Evolutionary conservation across 1,284 basidiomycete species (phyloP), one percentile per base, ranked within the genome.

Genomic region (Sutorius eximius): DNA sequence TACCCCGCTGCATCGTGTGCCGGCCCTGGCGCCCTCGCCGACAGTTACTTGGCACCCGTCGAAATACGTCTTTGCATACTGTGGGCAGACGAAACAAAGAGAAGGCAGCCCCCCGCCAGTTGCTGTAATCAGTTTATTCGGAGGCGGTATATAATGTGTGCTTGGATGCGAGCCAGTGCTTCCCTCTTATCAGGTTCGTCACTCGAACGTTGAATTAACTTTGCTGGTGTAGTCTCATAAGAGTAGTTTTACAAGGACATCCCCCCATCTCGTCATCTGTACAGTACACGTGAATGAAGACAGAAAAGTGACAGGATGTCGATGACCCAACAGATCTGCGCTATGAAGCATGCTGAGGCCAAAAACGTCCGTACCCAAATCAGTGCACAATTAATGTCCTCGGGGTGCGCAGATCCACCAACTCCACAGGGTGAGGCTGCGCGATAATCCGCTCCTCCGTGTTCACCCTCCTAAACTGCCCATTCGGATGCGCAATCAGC

Each of bases 21-120:
- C 85, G 2, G 78, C 86, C 3, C 71, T 85, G 8, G 83, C 82
- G 3, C 76, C 86, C 0, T 81, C 86, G 15, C 81, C 82, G 6
- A 84, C 86, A 1, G 88, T 91, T 3, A 73, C 81, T 1, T 91
- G 89, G 89, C 89, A 91, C 67, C 89, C 89, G 4, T 87, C 84
- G 9, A 87, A 84, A 69, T 83, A 89, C 61, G 79, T 85, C 7
- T 80, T 90, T 53, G 88, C 88, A 3, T 91, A 89, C 61, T 90
- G 88, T 63, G 88, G 87, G 5, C 86, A 89, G 62, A 86, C 82
- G 5, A 83, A 82, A 59, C 65, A 73, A 46, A 78, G 78, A 51
- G 85, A 88, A 69, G 83, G 80, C 22, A 78, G 76, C 3, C 81
- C 85, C 30, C 77, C 81, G 15, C 80, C 85, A n/a, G 75, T 78